Base-by-base conservation (phyloP, 768 basidiomycete species). In the Mycena albidolilacea region DNA sequence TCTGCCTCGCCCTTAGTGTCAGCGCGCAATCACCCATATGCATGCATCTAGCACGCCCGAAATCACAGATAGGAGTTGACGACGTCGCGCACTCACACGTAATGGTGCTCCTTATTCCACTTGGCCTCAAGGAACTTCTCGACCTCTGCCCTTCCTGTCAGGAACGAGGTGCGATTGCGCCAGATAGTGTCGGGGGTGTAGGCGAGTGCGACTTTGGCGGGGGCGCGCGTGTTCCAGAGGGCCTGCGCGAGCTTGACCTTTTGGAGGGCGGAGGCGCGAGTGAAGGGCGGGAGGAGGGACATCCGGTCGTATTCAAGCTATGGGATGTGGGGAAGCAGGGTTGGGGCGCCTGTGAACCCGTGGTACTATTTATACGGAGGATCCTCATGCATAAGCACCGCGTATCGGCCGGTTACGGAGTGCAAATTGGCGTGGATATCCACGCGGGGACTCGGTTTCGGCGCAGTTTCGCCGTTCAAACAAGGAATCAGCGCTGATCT, bases 101-200 rank as follows among this genome's bases (percentile, higher is more conserved):
- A 91, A 48, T 83, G 80, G 58, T 83, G 82, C 79, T 91, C 89
- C 69, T 81, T 84, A 46, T 79, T 76, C 90, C 90, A 91, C 75
- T 90, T 91, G 70, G 81, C 79, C 19, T 79, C 82, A 54, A 90
- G 76, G 80, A 90, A 90, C 57, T 77, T 71, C 69, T 84, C 82
- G 61, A 90, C 85, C 61, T 84, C 83, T 6, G 80, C 82, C 35
- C 82, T 81, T 0, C 89, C 89, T 41, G 72, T 68, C 72, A 87
- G 75, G 78, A 91, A 91, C 19, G 79, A 69, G 77, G 86, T 86
- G 43, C 90, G 82, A 80, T 91, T 91, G 30, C 90, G 81, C 90
- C 89, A 90, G 76, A 87, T 80, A 5, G 85, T 86, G 76, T 89
- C 86, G 39, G 84, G 80, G 0, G 89, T 89, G 79, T 90, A 90